Base-by-base conservation (phyloP, 805 yeast species). In the Metschnikowia sp. region DNA sequence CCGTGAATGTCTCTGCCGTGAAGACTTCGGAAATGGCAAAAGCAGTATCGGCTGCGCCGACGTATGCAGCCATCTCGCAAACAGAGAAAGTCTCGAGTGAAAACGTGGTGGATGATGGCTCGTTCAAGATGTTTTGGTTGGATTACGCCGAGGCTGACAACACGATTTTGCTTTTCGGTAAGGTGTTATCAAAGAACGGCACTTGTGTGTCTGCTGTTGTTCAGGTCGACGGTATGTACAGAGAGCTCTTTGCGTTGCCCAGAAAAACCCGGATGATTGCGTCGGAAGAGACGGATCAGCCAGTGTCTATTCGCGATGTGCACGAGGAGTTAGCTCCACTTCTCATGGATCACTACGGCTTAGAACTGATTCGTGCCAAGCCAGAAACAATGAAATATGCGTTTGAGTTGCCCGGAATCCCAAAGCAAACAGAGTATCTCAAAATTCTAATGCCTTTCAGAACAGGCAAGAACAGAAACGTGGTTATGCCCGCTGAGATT, bases 121-220 rank as follows among this genome's bases (percentile, higher is more conserved):
- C 74, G 0, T 77, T 90, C 61, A 79, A 80, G 57, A 82, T 92
- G 83, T 94, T 78, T 64, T 94, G 97, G 97, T 68, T 87, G 30
- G 99, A 94, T 65, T 90, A 83, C 63, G 75, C 86, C 22, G 98
- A 92, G 62, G 81, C 85, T 10, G 87, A 84, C 49, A 77, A 77
- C 55, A 68, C 82, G 0, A 67, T 94, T 41, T 63, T 88, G 15
- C 72, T 94, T 9, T 92, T 86, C 63, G 99, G 99, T 45, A 89
- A 90, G 61, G 77, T 86, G 10, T 74, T 77, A 47, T 74, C 90
- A 4, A 69, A 69, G 8, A 82, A 81, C 40, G 81, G 83, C 4
- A 69, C 74, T 9, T 63, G 79, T 26, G 86, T 84, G 4, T 88
- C 96, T 2, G 84, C 86, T 42, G 79, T 88, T 74, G 80, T 88